Evolutionary conservation across 2,329 filamentous ascomycete species (phyloP), one percentile per base, ranked within the genome.

Genomic region (Cordyceps cateniannulata): DNA sequence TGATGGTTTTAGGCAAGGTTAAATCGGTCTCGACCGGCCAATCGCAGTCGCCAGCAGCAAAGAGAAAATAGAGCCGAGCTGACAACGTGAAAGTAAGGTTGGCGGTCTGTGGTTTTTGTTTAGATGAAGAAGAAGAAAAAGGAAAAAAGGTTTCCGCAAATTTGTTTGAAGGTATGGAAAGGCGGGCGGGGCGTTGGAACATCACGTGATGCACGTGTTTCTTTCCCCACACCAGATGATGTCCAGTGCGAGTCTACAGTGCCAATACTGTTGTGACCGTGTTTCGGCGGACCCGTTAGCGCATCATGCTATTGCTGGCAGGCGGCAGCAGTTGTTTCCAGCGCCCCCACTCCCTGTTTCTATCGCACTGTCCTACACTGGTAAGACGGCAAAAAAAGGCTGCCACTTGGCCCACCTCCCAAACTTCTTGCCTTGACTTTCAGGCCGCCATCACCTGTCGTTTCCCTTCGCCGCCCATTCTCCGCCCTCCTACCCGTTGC

Each of bases 1-100:
- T 79, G 75, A 86, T 85, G 83, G 83, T 86, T 85, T 86, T 86
- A 80, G 77, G 77, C 81, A 85, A 84, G 77, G 81, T 81, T 78
- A n/a, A 72, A 74, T 82, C 77, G 66, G 70, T 86, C 83, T 85
- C 71, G 82, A 84, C 83, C 76, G 74, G 65, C 59, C 62, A 73
- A 79, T 78, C 79, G 76, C 74, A 75, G 73, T 78, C 77, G 77
- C 73, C 81, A 81, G 79, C 69, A 72, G 70, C 71, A 69, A 73
- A 67, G 67, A 64, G 58, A 68, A 66, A 59, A 63, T 59, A 56
- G 48, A 65, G 66, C 68, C 65, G 66, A 61, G 71, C 73, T 72
- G 71, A 70, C 74, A 49, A 56, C 70, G 74, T 75, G 69, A 72
- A 73, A 73, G 74, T 72, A 75, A 70, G 71, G 71, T 51, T 50